A percentile compares a stretch with the other conserved stretches of the same genome.
Conservation (phyloP, 306 rosid genomes). For the Carpinus fangiana region DNA sequence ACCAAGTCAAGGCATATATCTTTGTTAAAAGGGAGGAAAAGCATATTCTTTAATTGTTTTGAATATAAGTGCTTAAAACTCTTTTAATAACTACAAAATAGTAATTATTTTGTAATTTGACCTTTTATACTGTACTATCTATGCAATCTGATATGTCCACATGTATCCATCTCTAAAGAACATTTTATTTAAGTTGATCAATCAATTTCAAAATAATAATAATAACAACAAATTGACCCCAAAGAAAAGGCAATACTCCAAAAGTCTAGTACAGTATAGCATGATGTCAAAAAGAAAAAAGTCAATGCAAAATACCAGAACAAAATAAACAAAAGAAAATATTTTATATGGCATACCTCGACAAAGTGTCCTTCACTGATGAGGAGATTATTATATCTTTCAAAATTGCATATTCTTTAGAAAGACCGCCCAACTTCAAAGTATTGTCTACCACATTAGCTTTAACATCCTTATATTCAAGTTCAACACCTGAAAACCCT, state of each 20-base stretch:
- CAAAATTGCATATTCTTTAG: conserved; percentile 66
- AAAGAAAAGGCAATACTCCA: not conserved
- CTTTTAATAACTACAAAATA: too few relatives aligned
- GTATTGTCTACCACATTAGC: conserved; percentile 26
- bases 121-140: too few relatives aligned
- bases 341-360: conserved; percentile 55
- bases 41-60: not conserved
- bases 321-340: conserved; percentile 7
- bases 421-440: conserved; percentile 76
- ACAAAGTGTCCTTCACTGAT: conserved; percentile 47
- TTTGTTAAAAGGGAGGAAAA: not conserved
- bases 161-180: too few relatives aligned
- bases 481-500: conserved; percentile 37
- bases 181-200: not conserved
- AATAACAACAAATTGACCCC: not conserved
- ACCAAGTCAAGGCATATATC: not conserved
- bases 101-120: too few relatives aligned
- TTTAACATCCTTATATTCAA: conserved; percentile 32
- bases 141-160: too few relatives aligned
- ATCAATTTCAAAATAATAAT: not conserved
- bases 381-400: conserved; percentile 66
- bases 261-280: not conserved
- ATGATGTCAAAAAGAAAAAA: not conserved
- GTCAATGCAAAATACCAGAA: conserved; percentile 9
- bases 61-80: not conserved